Base-by-base conservation (phyloP, 495 filamentous ascomycete species). In the Daldinia loculata region DNA sequence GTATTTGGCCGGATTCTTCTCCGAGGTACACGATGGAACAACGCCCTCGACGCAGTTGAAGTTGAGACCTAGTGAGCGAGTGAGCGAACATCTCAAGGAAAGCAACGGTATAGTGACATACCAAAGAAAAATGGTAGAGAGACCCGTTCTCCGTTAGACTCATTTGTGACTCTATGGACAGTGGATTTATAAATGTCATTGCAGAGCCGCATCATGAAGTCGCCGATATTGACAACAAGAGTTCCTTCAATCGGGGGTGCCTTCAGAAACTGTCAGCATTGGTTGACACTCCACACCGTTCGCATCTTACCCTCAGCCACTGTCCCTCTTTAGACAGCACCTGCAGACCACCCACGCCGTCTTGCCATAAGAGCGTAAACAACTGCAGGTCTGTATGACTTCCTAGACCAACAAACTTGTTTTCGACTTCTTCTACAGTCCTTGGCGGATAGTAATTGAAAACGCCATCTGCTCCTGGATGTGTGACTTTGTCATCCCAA, bases 101-200 rank as follows among this genome's bases (percentile, higher is more conserved):
- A 14, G 11, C n/a, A 45, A 27, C 12, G 22, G 41, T 0, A 2
- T 4, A 30, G 11, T 12, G 36, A 38, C 58, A 39, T 74, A 77
- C 78, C 84, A 60, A 89, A 84, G 71, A 90, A 90, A 72, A 90
- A 90, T 1, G 89, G 88, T 78, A 91, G 87, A 8, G 83, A 87
- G 64, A 84, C 88, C 38, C 83, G 77, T 39, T 80, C 83, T n/a
- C 65, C 76, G n/a, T 51, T 74, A 56, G 78, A 79, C 12, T 78
- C 75, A 58, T 85, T 89, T 61, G 78, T 85, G 17, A 89, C 87
- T 14, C 87, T 78, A 71, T 89, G 88, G 52, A 89, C 83, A 0
- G 86, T 90, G 7, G 84, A 88, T 69, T 84, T 86, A 66, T 89
- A 88, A 58, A 78, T 74, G 71, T 88, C 85, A 69, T 90, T 91